Evolutionary conservation across 2,329 filamentous ascomycete species (phyloP), one percentile per base, ranked within the genome.

Genomic region (Rutstroemia sydowiana): DNA sequence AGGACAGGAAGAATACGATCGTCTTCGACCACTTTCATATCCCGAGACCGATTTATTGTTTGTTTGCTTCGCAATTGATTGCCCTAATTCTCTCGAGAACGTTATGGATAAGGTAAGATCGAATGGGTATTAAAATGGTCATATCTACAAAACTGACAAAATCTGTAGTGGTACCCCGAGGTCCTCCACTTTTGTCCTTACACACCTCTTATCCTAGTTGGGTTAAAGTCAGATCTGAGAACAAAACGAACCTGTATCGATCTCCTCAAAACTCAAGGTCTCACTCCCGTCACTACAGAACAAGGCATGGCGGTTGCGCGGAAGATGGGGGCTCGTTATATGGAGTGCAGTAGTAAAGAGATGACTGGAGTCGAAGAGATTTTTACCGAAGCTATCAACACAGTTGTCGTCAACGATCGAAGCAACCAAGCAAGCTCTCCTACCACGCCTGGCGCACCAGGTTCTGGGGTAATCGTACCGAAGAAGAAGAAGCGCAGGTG

Each of bases 51-150:
- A 98, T 70, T 79, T 98, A 31, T 84, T 98, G 55, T 97, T 98
- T 70, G 93, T 98, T 61, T 98, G 93, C 77, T 98, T 98, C 70
- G 93, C 93, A 59, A 96, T 98, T 66, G 93, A 98, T 72, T 98
- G 93, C 70, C 93, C 93, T 32, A 96, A 95, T 70, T 97, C 92
- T 6, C 77, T 98, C 48, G 93, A 98, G 68, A 98, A 98, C 71
- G 92, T 98, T 54, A 85, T 97, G 75, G 93, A 98, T 75, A 98
- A 98, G 85, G 93, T 96, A 74, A 57, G 75, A 48, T 28, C 13
- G 18, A 30, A n/a, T 13, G 10, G 14, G 23, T 7, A 21, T 10
- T 7, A 18, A 9, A 18, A 32, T 21, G 4, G n/a, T 36, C 18
- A 14, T 30, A 43, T n/a, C 52, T 55, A 54, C 57, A 41, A 32